Evolutionary conservation across 2,329 filamentous ascomycete genomes (phyloP).

Genomic region (Fusarium sp.): DNA sequence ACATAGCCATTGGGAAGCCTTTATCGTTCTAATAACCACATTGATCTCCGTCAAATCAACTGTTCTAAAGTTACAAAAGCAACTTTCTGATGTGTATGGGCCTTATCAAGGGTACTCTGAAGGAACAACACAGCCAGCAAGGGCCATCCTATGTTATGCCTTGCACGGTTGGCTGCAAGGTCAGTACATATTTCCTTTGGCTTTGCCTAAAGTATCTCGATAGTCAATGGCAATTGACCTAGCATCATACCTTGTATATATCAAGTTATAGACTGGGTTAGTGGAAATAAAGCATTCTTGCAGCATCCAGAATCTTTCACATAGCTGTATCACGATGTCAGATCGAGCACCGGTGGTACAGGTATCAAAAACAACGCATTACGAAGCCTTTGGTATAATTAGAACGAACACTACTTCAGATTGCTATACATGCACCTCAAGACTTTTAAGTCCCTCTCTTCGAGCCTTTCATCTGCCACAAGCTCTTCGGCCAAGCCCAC

Average conservation of each 20-base stretch:
- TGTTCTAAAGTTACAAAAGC: not conserved
- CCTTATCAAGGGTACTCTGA: not conserved
- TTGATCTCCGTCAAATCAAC: fast-evolving
- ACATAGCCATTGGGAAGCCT: fast-evolving
- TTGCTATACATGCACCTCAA: fast-evolving
- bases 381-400: not conserved
- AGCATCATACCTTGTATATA: fast-evolving
- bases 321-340: not conserved
- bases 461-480: not conserved
- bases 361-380: too few relatives aligned
- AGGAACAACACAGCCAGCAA: not conserved
- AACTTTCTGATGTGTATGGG: fast-evolving
- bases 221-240: not conserved
- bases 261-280: not conserved
- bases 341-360: too few relatives aligned
- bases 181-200: not conserved
- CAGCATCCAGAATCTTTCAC: not conserved
- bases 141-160: not conserved
- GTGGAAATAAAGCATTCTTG: not conserved
- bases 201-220: not conserved
- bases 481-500: fast-evolving
- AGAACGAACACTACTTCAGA: fast-evolving
- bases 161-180: not conserved
- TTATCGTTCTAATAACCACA: fast-evolving
- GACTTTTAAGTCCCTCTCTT: not conserved